Evolutionary conservation across 2,329 filamentous ascomycete genomes (phyloP), one percentile per base, ranked within the genome.

Genomic region (Metarhizium brunneum): DNA sequence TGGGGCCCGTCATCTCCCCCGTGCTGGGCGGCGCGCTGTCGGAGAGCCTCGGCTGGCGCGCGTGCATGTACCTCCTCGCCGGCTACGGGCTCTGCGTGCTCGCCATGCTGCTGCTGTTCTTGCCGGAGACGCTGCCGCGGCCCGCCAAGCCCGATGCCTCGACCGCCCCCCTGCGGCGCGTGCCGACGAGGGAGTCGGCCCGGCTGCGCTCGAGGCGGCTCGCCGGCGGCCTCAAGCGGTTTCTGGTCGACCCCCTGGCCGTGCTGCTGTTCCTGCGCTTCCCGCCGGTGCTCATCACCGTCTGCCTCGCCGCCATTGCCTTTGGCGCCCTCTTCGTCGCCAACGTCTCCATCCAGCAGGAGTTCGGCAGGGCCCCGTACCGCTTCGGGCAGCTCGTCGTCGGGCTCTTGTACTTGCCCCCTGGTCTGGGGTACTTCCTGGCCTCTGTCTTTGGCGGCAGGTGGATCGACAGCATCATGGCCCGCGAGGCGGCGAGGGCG

Each of bases 391-490:
- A 83, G 48, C 75, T 90, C 61, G 82, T 89, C 53, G 74, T 94
- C 54, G 90, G 90, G 11, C 72, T 90, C 40, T 74, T 91, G 25
- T 94, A 94, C 67, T 80, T 92, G n/a, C 87, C 89, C 0, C 82
- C 83, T 45, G 87, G 86, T 0, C 57, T 88, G 5, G 90, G 90
- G 4, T 94, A 92, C 69, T 73, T 92, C 49, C 59, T 83, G 5
- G 80, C 85, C 0, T 87, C 86, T 47, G 63, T 89, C 2, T 71
- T 88, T 40, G 88, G 88, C 45, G 90, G 89, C 0, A 77, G 76
- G 47, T 94, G 89, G 90, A 86, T 88, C 62, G 90, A 95, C 67
- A 71, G 70, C 18, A 92, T 94, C 69, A 94, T 94, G 90, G 77
- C 81, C 36, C 81, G 87, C 20, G 86, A 90, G 68, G 90, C 90